phyloP scores from a whole-genome alignment of 2,329 filamentous ascomycete species.

The Fonsecaea erecta region DNA sequence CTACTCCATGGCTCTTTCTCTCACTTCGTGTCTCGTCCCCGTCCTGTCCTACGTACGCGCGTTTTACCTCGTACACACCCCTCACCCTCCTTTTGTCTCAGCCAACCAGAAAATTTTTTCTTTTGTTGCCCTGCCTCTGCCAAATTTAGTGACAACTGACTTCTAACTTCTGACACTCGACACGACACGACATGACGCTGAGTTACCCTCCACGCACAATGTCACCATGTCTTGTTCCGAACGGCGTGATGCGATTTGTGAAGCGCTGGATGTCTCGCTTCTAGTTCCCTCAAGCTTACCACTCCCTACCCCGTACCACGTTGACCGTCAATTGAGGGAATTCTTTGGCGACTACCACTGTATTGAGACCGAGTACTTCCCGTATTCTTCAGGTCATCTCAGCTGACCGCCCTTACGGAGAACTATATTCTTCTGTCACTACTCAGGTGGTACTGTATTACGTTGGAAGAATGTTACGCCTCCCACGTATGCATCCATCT shows the following conservation, averaged over 20 bases:
- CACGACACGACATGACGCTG: background rate
- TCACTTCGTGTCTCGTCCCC: too few species aligned
- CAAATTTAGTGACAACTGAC: constrained; percentile 1
- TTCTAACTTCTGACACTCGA: too few species aligned
- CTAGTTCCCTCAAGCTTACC: background rate
- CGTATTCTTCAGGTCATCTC: too few species aligned
- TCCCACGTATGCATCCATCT: background rate
- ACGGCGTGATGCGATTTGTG: background rate
- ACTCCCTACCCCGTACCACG: background rate
- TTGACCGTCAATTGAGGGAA: too few species aligned
- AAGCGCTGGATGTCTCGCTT: background rate
- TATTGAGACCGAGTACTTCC: too few species aligned
- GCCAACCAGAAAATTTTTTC: too few species aligned
- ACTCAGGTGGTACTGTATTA: too few species aligned
- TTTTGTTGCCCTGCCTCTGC: background rate
- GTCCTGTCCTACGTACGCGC: background rate
- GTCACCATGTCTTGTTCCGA: background rate
- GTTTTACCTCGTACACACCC: background rate
- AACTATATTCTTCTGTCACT: too few species aligned
- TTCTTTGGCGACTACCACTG: background rate
- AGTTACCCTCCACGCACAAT: background rate
- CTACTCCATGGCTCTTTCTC: too few species aligned
- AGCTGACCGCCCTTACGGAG: too few species aligned
- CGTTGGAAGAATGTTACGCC: too few species aligned
- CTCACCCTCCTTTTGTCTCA: background rate